Percentiles rank a stretch among this genome's conserved stretches.
These are phyloP conservation scores for Trametes cinnabarina DNA, from an alignment of 768 basidiomycete species.

Conservation along the genomic window DNA sequence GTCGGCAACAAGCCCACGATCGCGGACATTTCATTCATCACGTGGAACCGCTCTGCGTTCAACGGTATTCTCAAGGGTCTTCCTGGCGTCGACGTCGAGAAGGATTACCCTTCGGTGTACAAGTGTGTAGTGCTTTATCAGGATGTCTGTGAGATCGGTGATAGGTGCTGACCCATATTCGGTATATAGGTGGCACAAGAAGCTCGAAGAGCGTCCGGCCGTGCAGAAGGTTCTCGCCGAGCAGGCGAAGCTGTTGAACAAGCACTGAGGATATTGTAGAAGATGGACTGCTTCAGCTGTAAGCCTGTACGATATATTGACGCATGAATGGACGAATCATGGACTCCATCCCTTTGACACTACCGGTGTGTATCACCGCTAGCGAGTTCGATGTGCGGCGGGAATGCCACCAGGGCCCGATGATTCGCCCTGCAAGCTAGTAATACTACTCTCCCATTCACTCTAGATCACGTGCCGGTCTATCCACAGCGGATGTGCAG, in stretches of 20 bases:
- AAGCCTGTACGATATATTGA: neutral
- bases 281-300: neutral
- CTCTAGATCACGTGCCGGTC: neutral
- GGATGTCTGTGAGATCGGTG: neutral
- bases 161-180: neutral
- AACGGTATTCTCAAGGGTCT: slow-evolving; percentile 7
- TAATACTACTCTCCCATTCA: neutral
- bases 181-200: slow-evolving; percentile 24
- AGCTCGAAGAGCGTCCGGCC: slow-evolving; percentile 11
- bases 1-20: slow-evolving; percentile 28
- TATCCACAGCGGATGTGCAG: neutral
- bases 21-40: slow-evolving; percentile 27
- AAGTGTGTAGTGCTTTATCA: slow-evolving; percentile 10
- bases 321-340: too few species aligned
- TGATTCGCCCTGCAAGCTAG: neutral
- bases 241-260: neutral
- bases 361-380: too few species aligned
- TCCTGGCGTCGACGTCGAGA: slow-evolving; percentile 15
- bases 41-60: slow-evolving; percentile 23
- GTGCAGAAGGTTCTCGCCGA: slow-evolving; percentile 16
- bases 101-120: slow-evolving; percentile 22
- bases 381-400: too few species aligned
- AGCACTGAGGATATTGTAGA: neutral
- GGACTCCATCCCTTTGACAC: too few species aligned
- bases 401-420: neutral